Evolutionary conservation across 306 rosid species (phyloP), one percentile per base, ranked within the genome.

Genomic region (Quercus variabilis): DNA sequence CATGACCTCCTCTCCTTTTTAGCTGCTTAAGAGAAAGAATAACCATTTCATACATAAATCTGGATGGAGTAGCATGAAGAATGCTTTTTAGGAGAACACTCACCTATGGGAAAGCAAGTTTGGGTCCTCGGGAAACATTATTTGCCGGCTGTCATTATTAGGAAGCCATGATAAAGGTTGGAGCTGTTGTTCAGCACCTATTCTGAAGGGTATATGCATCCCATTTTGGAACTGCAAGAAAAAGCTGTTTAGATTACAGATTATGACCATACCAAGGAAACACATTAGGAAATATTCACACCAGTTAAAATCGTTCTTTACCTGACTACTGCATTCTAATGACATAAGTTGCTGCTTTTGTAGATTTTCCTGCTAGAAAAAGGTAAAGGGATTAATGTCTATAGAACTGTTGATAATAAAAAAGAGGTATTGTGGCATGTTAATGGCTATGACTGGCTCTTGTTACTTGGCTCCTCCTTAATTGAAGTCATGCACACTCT

Each of bases 241-340:
- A 57, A 67, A 82, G 19, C 70, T 55, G 59, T 28, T 30, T 65
- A 35, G 82, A 72, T 57, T 70, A 43, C 28, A 5, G 28, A 30
- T 71, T 52, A 12, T 74, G 5, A 57, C 77, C 59, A 59, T 11
- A n/a, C 59, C 9, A 21, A 38, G 67, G 55, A 74, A 76, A 60
- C 6, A 1, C 25, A 58, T 56, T 63, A 43, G 6, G 1, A n/a
- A 23, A 59, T 20, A 46, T 19, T n/a, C 20, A 74, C 19, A 68
- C 57, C 65, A 46, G 43, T 26, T 52, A 3, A 49, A 70, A 63
- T 28, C 51, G 57, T 41, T 74, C 69, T 85, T 86, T 82, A 92
- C 99, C 98, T 92, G 99, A 78, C 80, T 89, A 86, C 81, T 78
- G 88, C 93, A 87, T 62, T 91, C 96, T 57, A 95, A 68, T 51